Conservation (phyloP, 164 flowering plant genomes). For the Vitis rupestris region DNA sequence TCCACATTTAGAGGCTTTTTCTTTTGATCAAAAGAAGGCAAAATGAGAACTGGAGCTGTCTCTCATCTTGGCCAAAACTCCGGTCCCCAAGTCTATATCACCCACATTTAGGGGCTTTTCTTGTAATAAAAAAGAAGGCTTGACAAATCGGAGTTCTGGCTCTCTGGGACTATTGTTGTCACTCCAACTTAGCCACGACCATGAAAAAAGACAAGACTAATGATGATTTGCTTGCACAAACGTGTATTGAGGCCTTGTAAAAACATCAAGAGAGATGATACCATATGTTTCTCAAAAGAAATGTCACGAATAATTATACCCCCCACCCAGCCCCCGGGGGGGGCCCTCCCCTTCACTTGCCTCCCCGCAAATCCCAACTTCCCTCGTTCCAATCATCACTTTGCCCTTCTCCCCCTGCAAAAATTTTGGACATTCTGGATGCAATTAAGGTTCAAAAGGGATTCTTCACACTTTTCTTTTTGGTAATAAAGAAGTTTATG, state of each 20-base stretch:
- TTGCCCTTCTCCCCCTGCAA: not conserved
- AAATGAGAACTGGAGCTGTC: no score
- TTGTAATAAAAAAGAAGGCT: no score
- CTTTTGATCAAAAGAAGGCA: no score
- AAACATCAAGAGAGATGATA: not conserved
- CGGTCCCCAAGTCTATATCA: no score
- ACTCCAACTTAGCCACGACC: not conserved
- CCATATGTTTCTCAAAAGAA: not conserved
- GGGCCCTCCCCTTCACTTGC: not conserved
- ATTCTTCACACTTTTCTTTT: not conserved
- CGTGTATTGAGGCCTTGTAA: conserved; percentile 11
- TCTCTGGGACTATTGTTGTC: no score
- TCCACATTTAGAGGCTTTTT: no score
- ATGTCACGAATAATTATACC: not conserved
- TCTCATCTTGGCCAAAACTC: no score
- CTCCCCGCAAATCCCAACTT: not conserved
- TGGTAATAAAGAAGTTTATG: no score
- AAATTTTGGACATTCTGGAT: no score
- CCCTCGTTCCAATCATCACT: not conserved
- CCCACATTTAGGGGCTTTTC: not conserved
- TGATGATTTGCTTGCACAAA: conserved; percentile 15
- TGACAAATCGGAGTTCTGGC: no score
- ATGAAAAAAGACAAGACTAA: conserved; percentile 5
- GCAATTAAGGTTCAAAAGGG: no score
- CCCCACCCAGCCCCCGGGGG: not conserved